Percentiles rank a stretch among this genome's conserved stretches.
phyloP scores from a whole-genome alignment of 2,329 filamentous ascomycete genomes.

The Sporothrix inflata region DNA sequence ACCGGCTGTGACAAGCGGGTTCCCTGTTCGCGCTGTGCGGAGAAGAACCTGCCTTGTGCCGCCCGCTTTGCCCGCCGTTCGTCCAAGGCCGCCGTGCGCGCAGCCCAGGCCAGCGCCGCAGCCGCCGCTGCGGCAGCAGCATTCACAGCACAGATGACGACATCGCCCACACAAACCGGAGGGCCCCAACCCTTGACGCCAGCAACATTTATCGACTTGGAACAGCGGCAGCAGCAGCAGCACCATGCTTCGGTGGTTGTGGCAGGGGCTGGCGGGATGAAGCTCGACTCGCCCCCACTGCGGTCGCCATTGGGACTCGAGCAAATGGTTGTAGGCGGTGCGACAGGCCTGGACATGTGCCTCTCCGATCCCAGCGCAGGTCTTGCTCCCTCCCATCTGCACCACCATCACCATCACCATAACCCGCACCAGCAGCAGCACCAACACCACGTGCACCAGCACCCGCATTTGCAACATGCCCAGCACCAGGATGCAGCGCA shows the following conservation, averaged over 20 bases:
- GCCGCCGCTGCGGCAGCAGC: slow-evolving; percentile 40
- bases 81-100: slow-evolving; percentile 51
- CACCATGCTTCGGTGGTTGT: slow-evolving; percentile 19
- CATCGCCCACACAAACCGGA: slow-evolving; percentile 35
- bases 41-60: slow-evolving; percentile 53
- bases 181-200: slow-evolving; percentile 38
- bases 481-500: not conserved
- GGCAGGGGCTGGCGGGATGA: not conserved
- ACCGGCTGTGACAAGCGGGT: slow-evolving; percentile 56
- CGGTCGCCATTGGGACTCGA: slow-evolving; percentile 24
- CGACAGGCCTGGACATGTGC: slow-evolving; percentile 30
- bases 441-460: slow-evolving; percentile 26
- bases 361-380: slow-evolving; percentile 25
- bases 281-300: slow-evolving; percentile 3
- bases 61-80: slow-evolving; percentile 56
- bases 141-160: slow-evolving; percentile 35
- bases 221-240: slow-evolving; percentile 36
- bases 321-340: slow-evolving; percentile 25
- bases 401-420: slow-evolving; percentile 29
- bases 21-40: slow-evolving; percentile 53
- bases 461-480: slow-evolving; percentile 26
- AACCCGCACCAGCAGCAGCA: slow-evolving; percentile 37
- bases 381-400: slow-evolving; percentile 5
- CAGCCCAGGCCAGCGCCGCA: slow-evolving; percentile 47
- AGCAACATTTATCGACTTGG: slow-evolving; percentile 46